Evolutionary conservation across 2,329 filamentous ascomycete genomes (phyloP).

Genomic region (Dryadomyces quercus-mongolicae): DNA sequence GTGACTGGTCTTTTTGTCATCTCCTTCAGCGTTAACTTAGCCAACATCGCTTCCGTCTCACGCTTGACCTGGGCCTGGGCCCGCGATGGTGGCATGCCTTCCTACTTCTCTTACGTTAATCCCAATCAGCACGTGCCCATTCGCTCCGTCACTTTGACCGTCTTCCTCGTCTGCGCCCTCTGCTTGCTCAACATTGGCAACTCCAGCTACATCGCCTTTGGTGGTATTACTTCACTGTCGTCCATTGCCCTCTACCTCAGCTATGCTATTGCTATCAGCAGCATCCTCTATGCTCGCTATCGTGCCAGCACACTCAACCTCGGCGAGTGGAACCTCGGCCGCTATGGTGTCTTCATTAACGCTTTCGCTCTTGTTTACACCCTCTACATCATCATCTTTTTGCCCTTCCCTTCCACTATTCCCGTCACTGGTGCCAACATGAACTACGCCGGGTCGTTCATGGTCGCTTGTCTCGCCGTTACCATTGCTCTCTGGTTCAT

Average conservation of each 20-base stretch:
- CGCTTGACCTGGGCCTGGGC: slow-evolving; percentile 37
- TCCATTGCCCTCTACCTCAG: slow-evolving; percentile 14
- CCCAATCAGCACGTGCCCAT: slow-evolving; percentile 21
- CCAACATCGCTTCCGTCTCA: slow-evolving; percentile 31
- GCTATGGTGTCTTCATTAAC: slow-evolving; percentile 7
- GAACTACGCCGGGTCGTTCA: slow-evolving; percentile 9
- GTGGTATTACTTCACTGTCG: slow-evolving; percentile 25
- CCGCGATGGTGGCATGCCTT: slow-evolving; percentile 26
- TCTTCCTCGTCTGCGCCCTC: slow-evolving; percentile 7
- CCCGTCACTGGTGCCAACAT: slow-evolving; percentile 11
- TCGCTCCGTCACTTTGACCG: slow-evolving; percentile 22
- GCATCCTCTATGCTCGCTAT: slow-evolving; percentile 8
- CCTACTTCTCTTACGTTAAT: slow-evolving; percentile 15
- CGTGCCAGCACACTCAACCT: not conserved
- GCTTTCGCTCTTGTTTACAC: slow-evolving; percentile 9
- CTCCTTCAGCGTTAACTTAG: slow-evolving; percentile 22
- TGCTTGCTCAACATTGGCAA: slow-evolving; percentile 23
- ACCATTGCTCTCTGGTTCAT: slow-evolving; percentile 6
- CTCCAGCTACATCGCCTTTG: slow-evolving; percentile 21
- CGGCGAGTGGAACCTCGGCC: slow-evolving; percentile 9
- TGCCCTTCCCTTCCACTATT: slow-evolving; percentile 9
- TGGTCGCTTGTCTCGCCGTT: not conserved
- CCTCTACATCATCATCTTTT: slow-evolving; percentile 8
- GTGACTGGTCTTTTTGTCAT: slow-evolving; percentile 22
- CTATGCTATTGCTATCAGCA: slow-evolving; percentile 8